Conservation (phyloP, 106 monocot species). For the Apostasia shenzhenica region DNA sequence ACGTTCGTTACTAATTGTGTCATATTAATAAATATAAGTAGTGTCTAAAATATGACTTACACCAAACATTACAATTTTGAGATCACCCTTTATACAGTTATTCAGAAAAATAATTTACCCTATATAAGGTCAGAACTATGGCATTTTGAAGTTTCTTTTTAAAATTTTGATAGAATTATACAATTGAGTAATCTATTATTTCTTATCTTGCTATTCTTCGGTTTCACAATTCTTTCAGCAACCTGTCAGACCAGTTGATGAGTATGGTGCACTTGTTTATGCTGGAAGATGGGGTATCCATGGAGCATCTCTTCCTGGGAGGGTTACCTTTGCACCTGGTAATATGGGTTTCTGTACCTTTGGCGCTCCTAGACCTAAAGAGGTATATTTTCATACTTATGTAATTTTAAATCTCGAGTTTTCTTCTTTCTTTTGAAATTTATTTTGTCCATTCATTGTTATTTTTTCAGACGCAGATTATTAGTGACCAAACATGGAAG, state of each 20-base stretch:
- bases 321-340: constrained; percentile 86
- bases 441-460: constrained; percentile 3
- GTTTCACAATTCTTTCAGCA: constrained; percentile 31
- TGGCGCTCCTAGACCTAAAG: constrained; percentile 73
- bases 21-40: too few species aligned
- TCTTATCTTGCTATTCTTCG: neutral
- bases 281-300: constrained; percentile 90
- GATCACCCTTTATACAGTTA: too few species aligned
- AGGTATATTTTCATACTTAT: constrained; percentile 22
- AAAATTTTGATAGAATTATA: too few species aligned
- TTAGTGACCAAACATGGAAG: constrained; percentile 78
- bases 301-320: constrained; percentile 72
- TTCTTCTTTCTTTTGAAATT: constrained; percentile 4
- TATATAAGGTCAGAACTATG: too few species aligned
- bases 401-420: neutral
- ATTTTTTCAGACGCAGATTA: constrained; percentile 55
- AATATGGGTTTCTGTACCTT: constrained; percentile 73
- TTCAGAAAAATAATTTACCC: too few species aligned
- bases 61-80: too few species aligned
- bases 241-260: constrained; percentile 66
- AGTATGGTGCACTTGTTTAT: constrained; percentile 76
- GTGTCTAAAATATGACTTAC: too few species aligned
- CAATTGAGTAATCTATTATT: too few species aligned
- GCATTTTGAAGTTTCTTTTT: too few species aligned
- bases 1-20: too few species aligned